Percentiles rank a stretch among this genome's conserved stretches.
Evolutionary conservation across 345 rosid species (phyloP).

Genomic region (Pelargonium nanum): DNA sequence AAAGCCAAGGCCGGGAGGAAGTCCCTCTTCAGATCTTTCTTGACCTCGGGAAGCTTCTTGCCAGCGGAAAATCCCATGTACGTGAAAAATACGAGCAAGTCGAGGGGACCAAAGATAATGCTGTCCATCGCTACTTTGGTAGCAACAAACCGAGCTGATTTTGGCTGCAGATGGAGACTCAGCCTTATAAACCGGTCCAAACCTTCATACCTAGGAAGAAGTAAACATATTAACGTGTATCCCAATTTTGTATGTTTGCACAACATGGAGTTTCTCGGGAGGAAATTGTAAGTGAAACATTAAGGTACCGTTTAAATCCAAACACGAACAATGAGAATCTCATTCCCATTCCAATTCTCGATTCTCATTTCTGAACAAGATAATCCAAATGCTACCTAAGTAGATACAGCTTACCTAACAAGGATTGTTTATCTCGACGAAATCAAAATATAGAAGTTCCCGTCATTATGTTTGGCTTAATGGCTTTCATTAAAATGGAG

Average conservation of each 20-base stretch:
- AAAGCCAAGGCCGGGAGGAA: slow-evolving; percentile 78
- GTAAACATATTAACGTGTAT: not conserved
- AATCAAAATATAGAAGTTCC: too few species aligned
- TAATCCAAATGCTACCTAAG: too few species aligned
- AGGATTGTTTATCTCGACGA: too few species aligned
- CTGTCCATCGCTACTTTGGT: slow-evolving; percentile 86
- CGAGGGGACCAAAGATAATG: slow-evolving; percentile 77
- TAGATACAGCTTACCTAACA: too few species aligned
- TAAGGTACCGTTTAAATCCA: too few species aligned
- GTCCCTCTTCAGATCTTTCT: slow-evolving; percentile 82
- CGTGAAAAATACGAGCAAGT: slow-evolving; percentile 68
- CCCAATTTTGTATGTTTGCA: not conserved
- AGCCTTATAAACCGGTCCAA: slow-evolving; percentile 60
- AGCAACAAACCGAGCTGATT: slow-evolving; percentile 57
- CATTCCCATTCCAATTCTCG: too few species aligned
- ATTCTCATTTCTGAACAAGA: too few species aligned
- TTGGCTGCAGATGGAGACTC: slow-evolving; percentile 54
- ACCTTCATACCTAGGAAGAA: slow-evolving; percentile 57
- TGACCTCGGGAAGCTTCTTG: slow-evolving; percentile 53
- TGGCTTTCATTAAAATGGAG: too few species aligned
- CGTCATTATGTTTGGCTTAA: too few species aligned
- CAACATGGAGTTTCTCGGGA: not conserved
- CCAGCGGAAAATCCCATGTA: slow-evolving; percentile 82
- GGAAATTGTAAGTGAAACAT: too few species aligned
- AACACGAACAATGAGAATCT: too few species aligned